These are phyloP conservation scores for Tilletia indica DNA, from an alignment of 1,284 basidiomycete species.

Conservation along the genomic window DNA sequence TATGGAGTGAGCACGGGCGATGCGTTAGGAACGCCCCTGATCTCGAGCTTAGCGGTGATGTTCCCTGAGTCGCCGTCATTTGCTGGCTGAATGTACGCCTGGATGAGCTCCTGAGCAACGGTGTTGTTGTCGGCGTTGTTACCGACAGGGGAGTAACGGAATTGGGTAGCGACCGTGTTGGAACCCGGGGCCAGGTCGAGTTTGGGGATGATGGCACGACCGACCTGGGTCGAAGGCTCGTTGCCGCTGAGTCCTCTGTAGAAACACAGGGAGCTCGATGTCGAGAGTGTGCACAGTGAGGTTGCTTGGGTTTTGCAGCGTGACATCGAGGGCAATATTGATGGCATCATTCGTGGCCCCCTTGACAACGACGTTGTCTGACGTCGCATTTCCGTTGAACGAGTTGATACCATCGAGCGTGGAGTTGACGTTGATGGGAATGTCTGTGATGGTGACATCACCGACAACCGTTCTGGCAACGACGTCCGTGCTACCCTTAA, in stretches of 20 bases:
- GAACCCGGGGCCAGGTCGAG: slow-evolving; percentile 64
- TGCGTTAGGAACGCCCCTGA: slow-evolving; percentile 25
- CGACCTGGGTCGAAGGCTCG: slow-evolving; percentile 27
- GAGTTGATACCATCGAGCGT: slow-evolving; percentile 61
- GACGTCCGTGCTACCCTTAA: slow-evolving; percentile 67
- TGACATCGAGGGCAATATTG: slow-evolving; percentile 30
- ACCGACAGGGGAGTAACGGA: slow-evolving; percentile 62
- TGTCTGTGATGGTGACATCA: slow-evolving; percentile 67
- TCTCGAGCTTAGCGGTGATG: slow-evolving; percentile 19
- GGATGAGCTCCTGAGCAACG: slow-evolving; percentile 61
- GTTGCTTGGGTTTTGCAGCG: slow-evolving; percentile 55
- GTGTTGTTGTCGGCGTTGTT: slow-evolving; percentile 69
- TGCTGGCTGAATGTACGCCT: slow-evolving; percentile 53
- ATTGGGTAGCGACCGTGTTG: slow-evolving; percentile 64
- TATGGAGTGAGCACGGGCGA: slow-evolving; percentile 64
- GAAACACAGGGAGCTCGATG: slow-evolving; percentile 65
- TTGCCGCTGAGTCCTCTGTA: slow-evolving; percentile 61
- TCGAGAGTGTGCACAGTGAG: slow-evolving; percentile 67
- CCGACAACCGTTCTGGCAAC: slow-evolving; percentile 68
- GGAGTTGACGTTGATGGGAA: slow-evolving; percentile 67
- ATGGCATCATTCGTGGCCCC: slow-evolving; percentile 35
- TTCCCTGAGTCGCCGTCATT: background rate
- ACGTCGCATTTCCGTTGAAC: slow-evolving; percentile 24
- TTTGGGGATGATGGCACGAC: slow-evolving; percentile 57
- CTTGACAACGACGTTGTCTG: slow-evolving; percentile 34